Percentiles rank a stretch among this genome's conserved stretches.
Evolutionary conservation across 2,329 filamentous ascomycete genomes (phyloP).

Genomic region (Pezicula radicicola): DNA sequence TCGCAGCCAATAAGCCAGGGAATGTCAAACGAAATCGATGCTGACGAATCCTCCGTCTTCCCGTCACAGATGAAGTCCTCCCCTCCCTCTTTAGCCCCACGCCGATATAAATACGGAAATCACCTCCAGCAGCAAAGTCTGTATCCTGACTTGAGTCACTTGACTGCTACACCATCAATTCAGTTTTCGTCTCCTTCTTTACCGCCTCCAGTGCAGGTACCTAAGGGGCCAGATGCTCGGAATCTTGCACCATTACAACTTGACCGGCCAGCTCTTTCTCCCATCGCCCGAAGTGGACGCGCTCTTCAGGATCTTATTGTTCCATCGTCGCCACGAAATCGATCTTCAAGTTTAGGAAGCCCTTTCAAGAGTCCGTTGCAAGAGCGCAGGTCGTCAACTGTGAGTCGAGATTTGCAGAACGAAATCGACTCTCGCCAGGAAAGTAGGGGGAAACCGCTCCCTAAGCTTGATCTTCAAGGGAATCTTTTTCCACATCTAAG

Average conservation of each 20-base stretch:
- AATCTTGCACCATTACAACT: conserved; percentile 6
- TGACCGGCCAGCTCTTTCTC: conserved; percentile 21
- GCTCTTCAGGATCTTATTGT: conserved; percentile 28
- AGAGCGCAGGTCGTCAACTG: conserved; percentile 20
- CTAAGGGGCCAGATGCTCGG: conserved; percentile 10
- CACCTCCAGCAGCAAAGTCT: conserved; percentile 22
- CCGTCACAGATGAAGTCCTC: conserved; percentile 26
- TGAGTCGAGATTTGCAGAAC: conserved; percentile 11
- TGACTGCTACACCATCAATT: conserved; percentile 26
- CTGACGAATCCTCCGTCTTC: conserved; percentile 10
- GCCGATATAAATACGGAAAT: conserved; percentile 25
- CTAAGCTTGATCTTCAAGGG: conserved; percentile 16
- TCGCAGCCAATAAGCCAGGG: background rate
- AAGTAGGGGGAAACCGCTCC: conserved; percentile 12
- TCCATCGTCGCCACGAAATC: conserved; percentile 24
- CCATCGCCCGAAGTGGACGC: conserved; percentile 27
- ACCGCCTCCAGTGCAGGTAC: conserved; percentile 22
- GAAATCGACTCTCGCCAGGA: conserved; percentile 8
- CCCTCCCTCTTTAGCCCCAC: conserved; percentile 24
- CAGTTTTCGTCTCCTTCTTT: conserved; percentile 29
- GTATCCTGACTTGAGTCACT: conserved; percentile 15
- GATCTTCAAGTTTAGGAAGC: conserved; percentile 29
- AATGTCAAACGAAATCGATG: background rate
- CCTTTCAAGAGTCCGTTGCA: conserved; percentile 29
- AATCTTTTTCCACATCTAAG: conserved; percentile 10